Base-by-base conservation (phyloP, 768 basidiomycete genomes). In the Pleurotus eryngii region DNA sequence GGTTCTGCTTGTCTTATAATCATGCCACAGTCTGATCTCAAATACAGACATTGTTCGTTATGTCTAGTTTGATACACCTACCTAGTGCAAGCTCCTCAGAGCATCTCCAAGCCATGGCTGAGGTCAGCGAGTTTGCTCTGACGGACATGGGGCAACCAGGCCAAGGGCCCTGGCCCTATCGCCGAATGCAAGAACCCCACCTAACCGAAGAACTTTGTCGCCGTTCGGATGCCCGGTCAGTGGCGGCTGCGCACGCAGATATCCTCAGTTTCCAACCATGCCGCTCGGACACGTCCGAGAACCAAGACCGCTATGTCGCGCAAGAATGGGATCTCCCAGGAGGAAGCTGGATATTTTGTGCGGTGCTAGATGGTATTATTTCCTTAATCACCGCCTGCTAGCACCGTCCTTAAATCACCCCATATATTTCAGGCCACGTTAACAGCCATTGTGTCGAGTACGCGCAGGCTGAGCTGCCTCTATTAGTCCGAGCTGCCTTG, bases 91-190 rank as follows among this genome's bases (percentile, higher is more conserved):
- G 72, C 15, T 74, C 77, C 46, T 66, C 72, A 4, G 82, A 84
- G 53, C 72, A 79, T 58, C 72, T 77, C 27, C 75, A 73, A 43
- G 81, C 81, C 6, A 67, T 84, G 57, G 72, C 78, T 39, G 81
- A 84, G 63, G 82, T 83, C 50, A 78, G 75, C 61, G 67, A 82
- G 62, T 82, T 83, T 61, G 72, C 69, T 14, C 71, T 69, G 17
- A 84, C 82, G 5, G 81, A 84, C 65, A 76, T 84, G 64, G 82
- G 82, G 60, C 75, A 74, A 46, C 74, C 78, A 6, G 82, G 80
- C 30, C 72, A 68, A 53, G 76, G 76, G 35, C 75, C 76, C 37
- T 84, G 83, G 82, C 77, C 81, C 3, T 85, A 82, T 64, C 79
- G 76, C 15, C 63, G 76, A 24, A 73, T 84, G 22, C 51, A 69